A percentile compares a stretch with the other conserved stretches of the same genome.
Evolutionary conservation across 805 yeast genomes (phyloP).

Genomic region (Myxozyma vanderwaltii): DNA sequence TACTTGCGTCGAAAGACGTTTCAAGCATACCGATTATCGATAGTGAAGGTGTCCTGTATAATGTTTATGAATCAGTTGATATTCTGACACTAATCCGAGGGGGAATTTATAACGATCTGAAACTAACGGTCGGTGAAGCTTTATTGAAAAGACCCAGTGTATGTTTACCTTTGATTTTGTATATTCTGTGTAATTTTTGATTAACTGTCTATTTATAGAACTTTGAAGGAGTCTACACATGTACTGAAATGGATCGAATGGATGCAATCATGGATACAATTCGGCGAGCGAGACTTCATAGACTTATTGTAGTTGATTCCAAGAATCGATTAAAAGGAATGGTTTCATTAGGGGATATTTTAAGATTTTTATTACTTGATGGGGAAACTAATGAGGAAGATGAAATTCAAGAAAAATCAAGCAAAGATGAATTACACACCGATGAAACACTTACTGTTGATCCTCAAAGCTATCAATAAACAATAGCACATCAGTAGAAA

Average conservation of each 20-base stretch:
- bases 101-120: slow-evolving; percentile 87
- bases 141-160: slow-evolving; percentile 81
- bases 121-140: slow-evolving; percentile 93
- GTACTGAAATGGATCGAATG: slow-evolving; percentile 82
- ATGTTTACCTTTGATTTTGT: background rate
- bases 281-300: slow-evolving; percentile 83
- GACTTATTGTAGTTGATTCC: slow-evolving; percentile 83
- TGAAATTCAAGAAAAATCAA: background rate
- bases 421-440: background rate
- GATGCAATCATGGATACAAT: slow-evolving; percentile 92
- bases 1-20: slow-evolving; percentile 75
- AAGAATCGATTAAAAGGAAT: slow-evolving; percentile 75
- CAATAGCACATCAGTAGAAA: background rate
- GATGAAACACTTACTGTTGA: slow-evolving; percentile 7
- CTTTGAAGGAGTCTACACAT: slow-evolving; percentile 96
- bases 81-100: slow-evolving; percentile 90
- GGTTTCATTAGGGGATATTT: slow-evolving; percentile 86
- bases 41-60: slow-evolving; percentile 65
- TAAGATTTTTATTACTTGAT: slow-evolving; percentile 76
- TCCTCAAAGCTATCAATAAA: slow-evolving; percentile 7
- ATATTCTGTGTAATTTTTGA: background rate
- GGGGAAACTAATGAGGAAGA: slow-evolving; percentile 35
- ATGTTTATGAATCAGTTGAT: slow-evolving; percentile 95
- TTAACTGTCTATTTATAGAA: slow-evolving; percentile 46
- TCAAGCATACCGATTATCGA: slow-evolving; percentile 93